Evolutionary conservation across 2,329 filamentous ascomycete genomes (phyloP), one percentile per base, ranked within the genome.

Genomic region (Capronia coronata): DNA sequence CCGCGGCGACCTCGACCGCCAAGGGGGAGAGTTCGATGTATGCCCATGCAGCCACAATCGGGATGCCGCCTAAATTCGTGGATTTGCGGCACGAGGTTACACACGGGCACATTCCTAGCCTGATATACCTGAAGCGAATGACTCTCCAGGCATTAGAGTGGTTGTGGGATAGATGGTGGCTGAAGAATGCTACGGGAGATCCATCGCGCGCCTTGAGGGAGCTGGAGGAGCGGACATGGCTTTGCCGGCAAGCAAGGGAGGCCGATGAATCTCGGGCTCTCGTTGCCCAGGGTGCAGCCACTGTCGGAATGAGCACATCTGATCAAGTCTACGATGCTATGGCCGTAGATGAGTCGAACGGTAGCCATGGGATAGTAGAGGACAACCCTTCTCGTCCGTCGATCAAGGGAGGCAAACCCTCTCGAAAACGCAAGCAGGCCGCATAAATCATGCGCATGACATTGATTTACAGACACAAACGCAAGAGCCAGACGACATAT

Each of bases 51-150:
- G 50, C 49, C 25, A 51, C 49, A 18, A 59, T 61, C 21, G 49
- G 54, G 21, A 57, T 61, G 55, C 59, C 59, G 1, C 77, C 79
- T 1, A 79, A 80, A 1, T 89, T 91, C 65, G 86, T 93, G 48
- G 86, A 90, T 71, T 74, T 89, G 48, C 77, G 87, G 46, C 87
- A 94, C 65, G 84, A 89, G 67, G 84, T 84, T 44, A 89, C 86
- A 35, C 87, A 94, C 63, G 85, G 90, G 68, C 82, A 85, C 63
- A 71, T 93, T 48, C 87, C 87, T 0, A 79, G 80, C 2, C 72
- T 90, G 40, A 72, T 75, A 13, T 78, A 84, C 60, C 72, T 94
- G 55, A 77, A 84, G 45, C 72, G 72, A 19, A 83, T 82, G 2
- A 79, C 82, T 1, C 67, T 71, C 48, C 78, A 82, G 60, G 84